A percentile compares a stretch with the other conserved stretches of the same genome.
Conservation (phyloP, 768 basidiomycete species). For the Termitomyces sp. region DNA sequence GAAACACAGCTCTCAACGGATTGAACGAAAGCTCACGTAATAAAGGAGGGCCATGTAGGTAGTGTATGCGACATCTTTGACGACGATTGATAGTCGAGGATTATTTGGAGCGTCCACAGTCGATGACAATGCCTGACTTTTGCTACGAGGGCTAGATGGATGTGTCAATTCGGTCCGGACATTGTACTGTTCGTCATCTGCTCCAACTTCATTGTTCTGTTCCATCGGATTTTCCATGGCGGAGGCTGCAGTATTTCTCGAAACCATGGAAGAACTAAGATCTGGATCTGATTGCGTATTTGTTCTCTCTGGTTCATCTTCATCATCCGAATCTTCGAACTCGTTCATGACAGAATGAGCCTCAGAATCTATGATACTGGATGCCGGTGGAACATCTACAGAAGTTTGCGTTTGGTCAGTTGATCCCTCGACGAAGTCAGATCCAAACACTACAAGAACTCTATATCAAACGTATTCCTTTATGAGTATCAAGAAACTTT, state of each 20-base stretch:
- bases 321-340: conserved; percentile 48
- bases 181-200: conserved; percentile 13
- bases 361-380: conserved; percentile 18
- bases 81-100: conserved; percentile 29
- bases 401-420: conserved; percentile 21
- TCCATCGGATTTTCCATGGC: conserved; percentile 7
- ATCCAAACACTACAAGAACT: conserved; percentile 54
- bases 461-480: neutral
- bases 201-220: conserved; percentile 19
- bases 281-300: conserved; percentile 21
- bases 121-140: neutral
- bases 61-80: conserved; percentile 44
- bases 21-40: conserved; percentile 46
- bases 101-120: neutral
- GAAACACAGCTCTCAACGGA: neutral
- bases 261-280: conserved; percentile 2
- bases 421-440: conserved; percentile 61
- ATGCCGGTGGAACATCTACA: conserved; percentile 13
- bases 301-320: conserved; percentile 20
- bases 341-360: conserved; percentile 31
- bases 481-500: neutral
- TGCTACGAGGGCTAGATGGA: conserved; percentile 18
- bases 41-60: conserved; percentile 53
- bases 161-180: conserved; percentile 17
- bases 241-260: conserved; percentile 5